A percentile compares a stretch with the other conserved stretches of the same genome.
Conservation (phyloP, 1,284 basidiomycete species). For the Ceratobasidium papillatum region DNA sequence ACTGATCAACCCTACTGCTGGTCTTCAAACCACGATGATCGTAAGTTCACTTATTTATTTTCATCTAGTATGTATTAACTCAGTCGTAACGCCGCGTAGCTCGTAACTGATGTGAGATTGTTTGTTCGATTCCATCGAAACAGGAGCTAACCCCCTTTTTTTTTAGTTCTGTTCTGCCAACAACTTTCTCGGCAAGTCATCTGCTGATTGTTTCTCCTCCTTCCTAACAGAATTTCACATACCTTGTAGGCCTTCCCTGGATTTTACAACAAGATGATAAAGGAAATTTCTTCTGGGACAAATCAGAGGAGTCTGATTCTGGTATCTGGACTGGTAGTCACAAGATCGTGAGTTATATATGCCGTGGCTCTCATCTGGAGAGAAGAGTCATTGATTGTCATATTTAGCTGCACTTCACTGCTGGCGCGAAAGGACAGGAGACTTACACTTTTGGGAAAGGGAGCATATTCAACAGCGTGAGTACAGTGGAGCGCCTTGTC, state of each 20-base stretch:
- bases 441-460: background rate
- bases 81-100: background rate
- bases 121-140: background rate
- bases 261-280: background rate
- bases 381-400: too few relatives aligned
- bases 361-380: too few relatives aligned
- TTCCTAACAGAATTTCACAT: background rate
- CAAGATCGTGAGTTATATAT: background rate
- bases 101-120: background rate
- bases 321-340: background rate
- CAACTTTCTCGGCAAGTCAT: background rate
- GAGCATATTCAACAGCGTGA: conserved; percentile 1
- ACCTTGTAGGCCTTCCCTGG: background rate
- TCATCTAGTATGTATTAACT: too few relatives aligned
- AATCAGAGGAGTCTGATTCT: background rate
- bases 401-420: background rate
- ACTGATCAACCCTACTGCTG: background rate
- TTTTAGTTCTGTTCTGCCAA: background rate
- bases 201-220: too few relatives aligned
- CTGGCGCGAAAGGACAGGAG: background rate
- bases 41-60: background rate
- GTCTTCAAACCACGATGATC: background rate
- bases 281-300: background rate
- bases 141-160: too few relatives aligned
- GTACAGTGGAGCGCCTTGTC: background rate